phyloP scores from a whole-genome alignment of 768 basidiomycete species.

The Suillus fuscotomentosus region DNA sequence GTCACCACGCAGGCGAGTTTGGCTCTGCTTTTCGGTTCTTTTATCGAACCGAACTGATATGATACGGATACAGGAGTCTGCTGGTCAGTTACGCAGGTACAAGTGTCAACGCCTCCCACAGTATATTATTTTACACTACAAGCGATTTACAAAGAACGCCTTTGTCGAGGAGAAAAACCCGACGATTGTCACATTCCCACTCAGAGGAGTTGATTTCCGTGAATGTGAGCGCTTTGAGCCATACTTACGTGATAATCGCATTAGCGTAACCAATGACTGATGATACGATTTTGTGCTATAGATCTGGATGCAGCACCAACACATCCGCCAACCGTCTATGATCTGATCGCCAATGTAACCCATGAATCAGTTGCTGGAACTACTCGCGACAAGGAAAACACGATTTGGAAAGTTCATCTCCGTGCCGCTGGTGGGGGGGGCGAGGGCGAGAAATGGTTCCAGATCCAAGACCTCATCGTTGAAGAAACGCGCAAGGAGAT shows the following conservation, averaged over 20 bases:
- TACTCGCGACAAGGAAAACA: conserved; percentile 86
- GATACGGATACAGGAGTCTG: conserved; percentile 60
- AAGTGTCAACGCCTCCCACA: conserved; percentile 88
- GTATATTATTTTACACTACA: conserved; percentile 93
- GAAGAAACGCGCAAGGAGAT: conserved; percentile 96
- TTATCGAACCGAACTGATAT: conserved; percentile 11
- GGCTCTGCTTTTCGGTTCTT: conserved; percentile 17
- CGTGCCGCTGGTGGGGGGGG: conserved; percentile 73
- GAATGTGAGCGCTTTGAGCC: conserved; percentile 66
- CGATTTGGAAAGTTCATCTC: conserved; percentile 91
- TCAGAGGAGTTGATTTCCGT: conserved; percentile 87
- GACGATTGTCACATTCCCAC: conserved; percentile 96
- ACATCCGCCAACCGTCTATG: conserved; percentile 73
- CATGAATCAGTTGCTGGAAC: conserved; percentile 97
- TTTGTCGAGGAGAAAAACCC: conserved; percentile 99
- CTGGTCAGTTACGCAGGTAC: conserved; percentile 81
- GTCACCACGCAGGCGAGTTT: conserved; percentile 73
- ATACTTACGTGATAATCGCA: conserved; percentile 20
- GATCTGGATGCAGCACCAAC: conserved; percentile 73
- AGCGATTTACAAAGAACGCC: conserved; percentile 92
- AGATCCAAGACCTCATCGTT: conserved; percentile 95
- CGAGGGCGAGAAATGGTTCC: conserved; percentile 91
- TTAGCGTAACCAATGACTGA: conserved; percentile 26
- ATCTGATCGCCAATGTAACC: conserved; percentile 93
- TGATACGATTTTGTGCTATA: conserved; percentile 32